Evolutionary conservation across 352 stramenopile genomes (phyloP).

Genomic region (Blastocystis sp.): DNA sequence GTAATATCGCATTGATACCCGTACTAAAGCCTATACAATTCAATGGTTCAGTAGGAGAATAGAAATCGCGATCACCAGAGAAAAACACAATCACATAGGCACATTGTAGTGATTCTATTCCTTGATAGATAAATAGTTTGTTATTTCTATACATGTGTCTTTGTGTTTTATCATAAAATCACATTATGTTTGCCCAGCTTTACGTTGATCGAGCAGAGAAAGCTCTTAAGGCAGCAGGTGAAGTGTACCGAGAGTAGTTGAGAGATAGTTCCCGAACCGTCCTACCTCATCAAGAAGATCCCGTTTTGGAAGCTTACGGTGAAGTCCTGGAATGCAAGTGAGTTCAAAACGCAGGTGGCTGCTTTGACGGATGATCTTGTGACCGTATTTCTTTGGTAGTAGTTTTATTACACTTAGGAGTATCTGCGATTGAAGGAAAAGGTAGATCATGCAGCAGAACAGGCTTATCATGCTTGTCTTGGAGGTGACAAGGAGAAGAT

Average conservation of each 20-base stretch:
- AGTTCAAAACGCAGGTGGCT: conserved; percentile 20
- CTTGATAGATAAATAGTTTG: conserved; percentile 16
- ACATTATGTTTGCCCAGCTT: conserved; percentile 49
- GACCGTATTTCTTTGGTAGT: not conserved
- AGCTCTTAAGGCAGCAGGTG: conserved; percentile 18
- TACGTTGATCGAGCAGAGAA: conserved; percentile 26
- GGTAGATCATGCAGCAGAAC: conserved; percentile 7
- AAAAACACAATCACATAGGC: not conserved
- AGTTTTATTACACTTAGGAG: not conserved
- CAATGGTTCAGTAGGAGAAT: no score
- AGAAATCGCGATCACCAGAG: no score
- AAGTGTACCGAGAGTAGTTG: not conserved
- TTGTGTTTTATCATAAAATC: conserved; percentile 54
- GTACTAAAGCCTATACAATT: no score
- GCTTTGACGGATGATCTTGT: conserved; percentile 15
- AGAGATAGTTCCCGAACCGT: conserved; percentile 23
- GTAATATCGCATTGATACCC: no score
- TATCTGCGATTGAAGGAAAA: conserved; percentile 32
- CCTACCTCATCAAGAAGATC: conserved; percentile 45
- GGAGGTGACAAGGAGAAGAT: conserved; percentile 15
- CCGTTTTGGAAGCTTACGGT: conserved; percentile 35
- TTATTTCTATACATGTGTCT: conserved; percentile 7
- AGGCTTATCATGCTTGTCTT: conserved; percentile 20
- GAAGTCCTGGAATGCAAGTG: conserved; percentile 12
- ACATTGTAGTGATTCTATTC: not conserved